phyloP scores from a whole-genome alignment of 225 moss, liverwort and hornwort species.

The Anthoceros angustus region DNA sequence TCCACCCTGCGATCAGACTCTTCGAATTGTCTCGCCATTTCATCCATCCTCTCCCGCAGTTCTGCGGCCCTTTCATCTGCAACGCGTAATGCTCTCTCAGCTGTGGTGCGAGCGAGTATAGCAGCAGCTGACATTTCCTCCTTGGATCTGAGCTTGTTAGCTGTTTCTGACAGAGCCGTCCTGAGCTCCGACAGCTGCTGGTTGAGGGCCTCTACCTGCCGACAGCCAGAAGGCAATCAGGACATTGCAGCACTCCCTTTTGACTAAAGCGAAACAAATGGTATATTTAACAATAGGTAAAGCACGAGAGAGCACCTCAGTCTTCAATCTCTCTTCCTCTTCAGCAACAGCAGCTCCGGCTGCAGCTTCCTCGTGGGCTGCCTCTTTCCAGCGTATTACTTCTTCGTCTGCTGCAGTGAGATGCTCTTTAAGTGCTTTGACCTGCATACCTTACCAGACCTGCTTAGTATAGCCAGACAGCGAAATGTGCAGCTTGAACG shows the following conservation, averaged over 20 bases:
- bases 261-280: not conserved
- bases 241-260: not conserved
- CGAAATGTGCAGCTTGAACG: too few species aligned
- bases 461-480: not conserved
- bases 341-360: constrained; percentile 49
- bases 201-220: constrained; percentile 54
- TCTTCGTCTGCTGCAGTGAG: constrained; percentile 68
- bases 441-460: constrained; percentile 20
- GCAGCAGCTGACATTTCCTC: constrained; percentile 95
- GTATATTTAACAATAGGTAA: not conserved
- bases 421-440: constrained; percentile 42
- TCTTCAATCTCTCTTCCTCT: constrained; percentile 56
- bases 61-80: constrained; percentile 87
- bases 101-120: constrained; percentile 70
- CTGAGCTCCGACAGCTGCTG: constrained; percentile 54
- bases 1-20: constrained; percentile 59
- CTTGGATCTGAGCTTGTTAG: constrained; percentile 63
- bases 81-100: constrained; percentile 89
- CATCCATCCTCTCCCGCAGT: constrained; percentile 74
- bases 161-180: constrained; percentile 50
- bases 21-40: constrained; percentile 63
- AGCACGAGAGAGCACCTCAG: constrained; percentile 33
- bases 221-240: constrained; percentile 1
- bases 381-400: constrained; percentile 68
- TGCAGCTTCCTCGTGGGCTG: constrained; percentile 67